Evolutionary conservation across 2,329 filamentous ascomycete species (phyloP).

Genomic region (Ophioceras dolichostomum): DNA sequence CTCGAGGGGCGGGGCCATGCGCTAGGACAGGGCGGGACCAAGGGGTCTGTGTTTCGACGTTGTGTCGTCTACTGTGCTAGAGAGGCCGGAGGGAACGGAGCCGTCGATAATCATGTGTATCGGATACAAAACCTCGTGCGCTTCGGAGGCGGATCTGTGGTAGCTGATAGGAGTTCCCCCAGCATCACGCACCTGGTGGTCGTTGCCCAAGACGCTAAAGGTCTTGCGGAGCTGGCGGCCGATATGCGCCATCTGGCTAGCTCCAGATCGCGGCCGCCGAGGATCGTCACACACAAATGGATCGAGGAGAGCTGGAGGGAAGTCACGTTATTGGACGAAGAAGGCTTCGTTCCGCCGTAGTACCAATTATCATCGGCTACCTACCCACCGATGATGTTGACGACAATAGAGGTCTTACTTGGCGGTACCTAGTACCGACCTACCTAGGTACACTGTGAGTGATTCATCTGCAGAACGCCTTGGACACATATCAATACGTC

Average conservation of each 20-base stretch:
- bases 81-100: constrained; percentile 8
- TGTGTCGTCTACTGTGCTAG: constrained; percentile 29
- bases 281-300: constrained; percentile 62
- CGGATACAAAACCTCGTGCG: constrained; percentile 44
- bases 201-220: constrained; percentile 25
- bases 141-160: constrained; percentile 57
- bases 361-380: too few relatives aligned
- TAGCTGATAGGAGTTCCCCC: constrained; percentile 34
- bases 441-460: too few relatives aligned
- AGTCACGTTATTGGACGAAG: constrained; percentile 69
- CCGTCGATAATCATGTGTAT: constrained; percentile 14
- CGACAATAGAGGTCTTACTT: too few relatives aligned
- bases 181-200: constrained; percentile 64
- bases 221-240: constrained; percentile 21
- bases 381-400: too few relatives aligned
- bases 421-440: too few relatives aligned
- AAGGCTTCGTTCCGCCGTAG: constrained; percentile 32
- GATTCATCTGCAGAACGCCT: too few relatives aligned
- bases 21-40: constrained; percentile 26
- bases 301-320: constrained; percentile 71
- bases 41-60: constrained; percentile 38
- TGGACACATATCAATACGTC: too few relatives aligned
- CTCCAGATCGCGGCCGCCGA: constrained; percentile 40
- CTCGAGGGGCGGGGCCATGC: constrained; percentile 44
- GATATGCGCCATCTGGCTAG: constrained; percentile 34